Evolutionary conservation across 1,139 yeast species (phyloP), one percentile per base, ranked within the genome.

Genomic region (Kluyveromyces sp.): DNA sequence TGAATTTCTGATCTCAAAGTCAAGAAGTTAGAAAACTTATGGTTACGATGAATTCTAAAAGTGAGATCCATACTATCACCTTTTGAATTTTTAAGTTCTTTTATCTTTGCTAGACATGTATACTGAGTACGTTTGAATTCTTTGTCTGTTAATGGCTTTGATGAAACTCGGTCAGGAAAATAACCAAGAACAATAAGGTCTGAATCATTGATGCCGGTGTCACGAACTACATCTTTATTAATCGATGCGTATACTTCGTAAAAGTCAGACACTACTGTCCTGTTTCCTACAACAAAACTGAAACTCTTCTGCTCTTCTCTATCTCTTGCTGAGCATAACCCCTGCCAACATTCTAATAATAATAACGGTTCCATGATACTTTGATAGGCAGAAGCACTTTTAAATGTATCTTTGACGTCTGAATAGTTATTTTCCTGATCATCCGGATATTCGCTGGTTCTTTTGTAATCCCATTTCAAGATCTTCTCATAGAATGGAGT

Each of bases 321-420:
- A 45, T 77, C 78, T 54, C 84, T 81, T 0, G 92, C 79, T 3
- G 87, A 74, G 52, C 80, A 83, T 34, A 94, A 77, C 0, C 89
- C 86, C 60, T 90, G 96, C 97, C 97, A 94, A 53, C 96, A 86
- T 68, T 94, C 98, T 41, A 90, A 68, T 67, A 90, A 70, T 41
- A 94, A 68, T 41, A 94, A 70, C 0, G 98, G 97, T 55, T 82
- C 88, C 59, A 87, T 83, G 0, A 77, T 72, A 34, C 71, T 69
- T 43, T 75, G 75, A 60, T 94, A 94, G 4, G 84, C 88, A 15
- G 69, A 71, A 2, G 81, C 80, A 47, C 77, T 71, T 0, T 58
- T 53, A 60, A 86, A 92, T 39, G 67, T 61, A 26, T 60, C 63
- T 42, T 71, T 69, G 1, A 71, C 69, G 4, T 65, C 63, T 4